A percentile compares a stretch with the other conserved stretches of the same genome.
Conservation (phyloP, 2,329 filamentous ascomycete species). For the Lizonia empirigonia region DNA sequence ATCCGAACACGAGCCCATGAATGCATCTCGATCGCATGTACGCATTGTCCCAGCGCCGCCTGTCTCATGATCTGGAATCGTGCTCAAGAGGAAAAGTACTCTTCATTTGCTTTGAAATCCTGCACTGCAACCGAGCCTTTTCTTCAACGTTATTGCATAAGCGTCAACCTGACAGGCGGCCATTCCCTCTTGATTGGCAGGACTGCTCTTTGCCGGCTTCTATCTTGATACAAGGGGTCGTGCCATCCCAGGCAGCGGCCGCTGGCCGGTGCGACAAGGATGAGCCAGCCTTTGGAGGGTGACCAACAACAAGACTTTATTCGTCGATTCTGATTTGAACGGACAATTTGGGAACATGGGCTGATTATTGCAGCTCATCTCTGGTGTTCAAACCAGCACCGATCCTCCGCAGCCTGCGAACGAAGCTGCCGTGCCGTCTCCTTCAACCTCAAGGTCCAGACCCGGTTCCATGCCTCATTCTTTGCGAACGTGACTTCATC, state of each 20-base stretch:
- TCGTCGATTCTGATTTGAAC: slow-evolving; percentile 38
- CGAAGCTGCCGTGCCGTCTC: slow-evolving; percentile 5
- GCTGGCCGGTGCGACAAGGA: slow-evolving; percentile 34
- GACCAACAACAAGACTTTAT: slow-evolving; percentile 4
- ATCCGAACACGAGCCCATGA: slow-evolving; percentile 28
- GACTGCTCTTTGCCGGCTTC: slow-evolving; percentile 39
- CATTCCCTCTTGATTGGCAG: slow-evolving; percentile 35
- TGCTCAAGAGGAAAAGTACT: background rate
- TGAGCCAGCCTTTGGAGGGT: slow-evolving; percentile 35
- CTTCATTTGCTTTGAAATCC: slow-evolving; percentile 42
- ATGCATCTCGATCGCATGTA: slow-evolving; percentile 19
- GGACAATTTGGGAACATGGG: slow-evolving; percentile 43
- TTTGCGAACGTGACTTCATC: slow-evolving; percentile 13
- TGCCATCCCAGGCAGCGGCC: slow-evolving; percentile 40
- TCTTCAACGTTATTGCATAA: slow-evolving; percentile 48
- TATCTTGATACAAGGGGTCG: slow-evolving; percentile 35
- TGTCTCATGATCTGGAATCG: slow-evolving; percentile 26
- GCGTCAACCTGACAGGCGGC: slow-evolving; percentile 39
- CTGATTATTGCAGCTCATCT: slow-evolving; percentile 44
- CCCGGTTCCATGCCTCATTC: slow-evolving; percentile 25
- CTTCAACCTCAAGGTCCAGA: slow-evolving; percentile 11
- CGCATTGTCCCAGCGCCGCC: slow-evolving; percentile 28
- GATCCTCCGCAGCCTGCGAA: slow-evolving; percentile 24
- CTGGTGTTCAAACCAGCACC: slow-evolving; percentile 30
- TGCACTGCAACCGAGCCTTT: slow-evolving; percentile 39